Percentiles rank a stretch among this genome's conserved stretches.
Conservation (phyloP, 768 basidiomycete genomes). For the Xerocomus potaroensis region DNA sequence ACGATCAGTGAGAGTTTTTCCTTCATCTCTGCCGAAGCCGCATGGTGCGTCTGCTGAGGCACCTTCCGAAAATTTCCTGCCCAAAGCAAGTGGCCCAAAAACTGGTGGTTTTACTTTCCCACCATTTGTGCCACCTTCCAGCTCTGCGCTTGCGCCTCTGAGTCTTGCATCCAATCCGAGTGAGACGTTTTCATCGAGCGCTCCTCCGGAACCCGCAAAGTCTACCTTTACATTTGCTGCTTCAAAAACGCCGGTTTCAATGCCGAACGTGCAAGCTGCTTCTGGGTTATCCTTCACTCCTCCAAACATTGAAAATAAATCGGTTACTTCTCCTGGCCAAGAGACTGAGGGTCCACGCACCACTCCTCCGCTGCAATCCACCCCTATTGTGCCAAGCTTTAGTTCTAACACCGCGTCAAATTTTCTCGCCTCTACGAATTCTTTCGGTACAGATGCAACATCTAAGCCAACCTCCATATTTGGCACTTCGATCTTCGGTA, state of each 20-base stretch:
- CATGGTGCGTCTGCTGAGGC: slow-evolving; percentile 25
- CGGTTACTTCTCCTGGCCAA: slow-evolving; percentile 6
- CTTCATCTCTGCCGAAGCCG: slow-evolving; percentile 34
- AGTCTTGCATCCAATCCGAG: slow-evolving; percentile 15
- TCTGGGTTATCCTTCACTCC: slow-evolving; percentile 18
- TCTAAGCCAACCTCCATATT: slow-evolving; percentile 25
- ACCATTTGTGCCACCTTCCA: slow-evolving; percentile 19
- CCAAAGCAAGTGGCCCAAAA: slow-evolving; percentile 19
- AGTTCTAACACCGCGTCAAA: slow-evolving; percentile 16
- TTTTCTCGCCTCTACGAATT: slow-evolving; percentile 21
- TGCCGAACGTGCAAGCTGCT: slow-evolving; percentile 5
- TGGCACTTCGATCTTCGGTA: slow-evolving; percentile 25
- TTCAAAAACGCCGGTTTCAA: slow-evolving; percentile 6
- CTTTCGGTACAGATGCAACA: slow-evolving; percentile 13
- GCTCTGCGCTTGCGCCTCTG: slow-evolving; percentile 5
- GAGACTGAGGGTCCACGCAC: slow-evolving; percentile 7
- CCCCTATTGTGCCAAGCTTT: slow-evolving; percentile 12
- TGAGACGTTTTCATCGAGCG: slow-evolving; percentile 14
- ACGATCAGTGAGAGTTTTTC: slow-evolving; percentile 16
- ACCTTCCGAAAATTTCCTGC: slow-evolving; percentile 6
- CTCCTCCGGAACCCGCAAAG: slow-evolving; percentile 23
- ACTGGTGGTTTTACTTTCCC: slow-evolving; percentile 25
- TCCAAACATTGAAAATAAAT: slow-evolving; percentile 8
- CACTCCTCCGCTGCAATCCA: slow-evolving; percentile 8
- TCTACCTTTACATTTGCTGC: slow-evolving; percentile 26